Percentiles rank a stretch among this genome's conserved stretches.
Conservation (phyloP, 2,329 filamentous ascomycete species). For the Sporothrix inflata region DNA sequence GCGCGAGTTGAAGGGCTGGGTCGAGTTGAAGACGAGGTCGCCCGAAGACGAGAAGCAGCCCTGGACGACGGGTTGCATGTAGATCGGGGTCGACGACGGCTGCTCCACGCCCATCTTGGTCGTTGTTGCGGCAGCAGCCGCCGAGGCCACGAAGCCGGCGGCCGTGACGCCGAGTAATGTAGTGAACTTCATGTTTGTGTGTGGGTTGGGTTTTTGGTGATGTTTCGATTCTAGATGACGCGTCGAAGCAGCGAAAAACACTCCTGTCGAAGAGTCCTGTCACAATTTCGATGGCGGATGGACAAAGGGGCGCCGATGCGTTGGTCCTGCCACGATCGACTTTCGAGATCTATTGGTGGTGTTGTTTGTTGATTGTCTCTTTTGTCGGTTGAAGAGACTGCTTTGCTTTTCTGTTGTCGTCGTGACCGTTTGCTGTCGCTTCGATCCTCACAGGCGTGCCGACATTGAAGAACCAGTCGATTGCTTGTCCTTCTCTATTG, state of each 20-base stretch:
- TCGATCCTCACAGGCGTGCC: not conserved
- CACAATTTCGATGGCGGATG: not conserved
- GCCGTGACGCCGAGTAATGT: conserved; percentile 32
- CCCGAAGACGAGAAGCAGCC: conserved; percentile 56
- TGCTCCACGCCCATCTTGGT: conserved; percentile 41
- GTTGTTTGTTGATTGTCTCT: not conserved
- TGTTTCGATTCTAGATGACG: conserved; percentile 1
- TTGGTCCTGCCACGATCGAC: conserved; percentile 31
- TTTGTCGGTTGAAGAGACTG: not conserved
- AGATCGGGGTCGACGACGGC: conserved; percentile 44
- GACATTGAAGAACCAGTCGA: conserved; percentile 15
- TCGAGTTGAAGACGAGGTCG: conserved; percentile 41
- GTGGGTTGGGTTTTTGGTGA: not conserved
- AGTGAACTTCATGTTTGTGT: conserved; percentile 30
- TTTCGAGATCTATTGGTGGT: conserved; percentile 11
- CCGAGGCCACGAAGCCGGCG: conserved; percentile 28
- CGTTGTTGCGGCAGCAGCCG: conserved; percentile 24
- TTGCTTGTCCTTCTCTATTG: not conserved
- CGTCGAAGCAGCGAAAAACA: conserved; percentile 4
- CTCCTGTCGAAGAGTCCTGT: not conserved
- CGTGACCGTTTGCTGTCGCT: conserved; percentile 2
- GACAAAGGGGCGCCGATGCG: conserved; percentile 9
- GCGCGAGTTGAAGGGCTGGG: conserved; percentile 43
- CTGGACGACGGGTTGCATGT: conserved; percentile 48
- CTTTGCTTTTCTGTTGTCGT: not conserved